A percentile compares a stretch with the other conserved stretches of the same genome.
Conservation (phyloP, 1,139 yeast species). For the Scheffersomyces titani region DNA sequence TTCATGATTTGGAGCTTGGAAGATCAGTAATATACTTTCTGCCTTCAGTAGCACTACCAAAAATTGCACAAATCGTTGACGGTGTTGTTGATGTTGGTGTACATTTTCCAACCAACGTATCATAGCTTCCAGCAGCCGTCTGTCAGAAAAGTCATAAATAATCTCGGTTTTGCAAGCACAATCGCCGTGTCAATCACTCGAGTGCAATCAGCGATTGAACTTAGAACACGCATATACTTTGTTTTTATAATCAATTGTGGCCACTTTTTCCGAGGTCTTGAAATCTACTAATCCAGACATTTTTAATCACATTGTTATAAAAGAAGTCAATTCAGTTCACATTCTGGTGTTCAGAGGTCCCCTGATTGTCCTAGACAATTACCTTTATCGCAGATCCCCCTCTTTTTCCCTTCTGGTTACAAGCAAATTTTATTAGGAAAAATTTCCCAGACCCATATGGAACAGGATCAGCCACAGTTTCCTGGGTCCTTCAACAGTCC, state of each 20-base stretch:
- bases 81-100: background rate
- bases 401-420: background rate
- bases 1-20: background rate
- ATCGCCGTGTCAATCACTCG: background rate
- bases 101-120: background rate
- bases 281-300: background rate
- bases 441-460: slow-evolving; percentile 7
- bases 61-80: background rate
- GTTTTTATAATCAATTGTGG: background rate
- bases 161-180: background rate
- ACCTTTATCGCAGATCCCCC: background rate
- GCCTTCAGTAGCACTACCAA: background rate
- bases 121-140: background rate
- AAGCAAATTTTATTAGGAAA: background rate
- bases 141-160: background rate
- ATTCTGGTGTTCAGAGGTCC: background rate
- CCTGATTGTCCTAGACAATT: background rate
- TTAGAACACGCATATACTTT: background rate
- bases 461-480: slow-evolving; percentile 17
- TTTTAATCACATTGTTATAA: background rate
- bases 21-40: background rate
- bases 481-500: slow-evolving; percentile 5
- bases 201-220: background rate
- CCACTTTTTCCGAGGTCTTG: background rate
- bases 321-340: background rate